phyloP scores from a whole-genome alignment of 1,284 basidiomycete genomes.

The Singerocomus inundabilis region DNA sequence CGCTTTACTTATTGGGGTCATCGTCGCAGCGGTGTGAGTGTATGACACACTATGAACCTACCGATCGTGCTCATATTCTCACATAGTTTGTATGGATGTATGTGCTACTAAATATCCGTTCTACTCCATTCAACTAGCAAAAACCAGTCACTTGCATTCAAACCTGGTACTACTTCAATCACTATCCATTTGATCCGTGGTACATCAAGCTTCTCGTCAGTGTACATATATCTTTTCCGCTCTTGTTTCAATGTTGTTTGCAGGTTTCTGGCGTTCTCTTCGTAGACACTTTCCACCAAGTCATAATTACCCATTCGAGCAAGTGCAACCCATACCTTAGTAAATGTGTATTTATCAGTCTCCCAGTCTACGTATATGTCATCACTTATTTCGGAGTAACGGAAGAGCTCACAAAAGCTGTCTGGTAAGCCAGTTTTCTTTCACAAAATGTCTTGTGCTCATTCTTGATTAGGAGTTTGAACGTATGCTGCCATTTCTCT shows the following conservation, averaged over 20 bases:
- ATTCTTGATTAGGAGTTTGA: constrained; percentile 40
- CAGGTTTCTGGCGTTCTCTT: constrained; percentile 48
- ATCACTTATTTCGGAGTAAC: constrained; percentile 45
- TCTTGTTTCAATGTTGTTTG: not conserved
- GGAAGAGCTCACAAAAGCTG: constrained; percentile 36
- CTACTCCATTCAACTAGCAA: not conserved
- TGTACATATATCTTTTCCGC: not conserved
- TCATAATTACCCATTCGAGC: constrained; percentile 54
- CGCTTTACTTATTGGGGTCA: constrained; percentile 47
- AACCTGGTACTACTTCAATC: constrained; percentile 52
- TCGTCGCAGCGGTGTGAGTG: constrained; percentile 46
- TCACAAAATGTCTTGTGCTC: not conserved
- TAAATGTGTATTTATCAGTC: not conserved
- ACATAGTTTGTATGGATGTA: constrained; percentile 53
- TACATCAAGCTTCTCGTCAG: constrained; percentile 43
- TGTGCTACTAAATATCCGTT: constrained; percentile 3
- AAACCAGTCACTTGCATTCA: constrained; percentile 52
- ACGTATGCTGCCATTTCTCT: constrained; percentile 35
- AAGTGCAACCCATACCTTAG: constrained; percentile 6
- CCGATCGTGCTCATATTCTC: not conserved
- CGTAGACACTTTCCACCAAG: constrained; percentile 55
- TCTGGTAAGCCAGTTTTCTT: constrained; percentile 42
- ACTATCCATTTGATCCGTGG: constrained; percentile 50
- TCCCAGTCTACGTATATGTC: constrained; percentile 53
- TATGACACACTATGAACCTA: not conserved